Evolutionary conservation across 2,329 filamentous ascomycete species (phyloP).

Genomic region (Achaetomium macrosporum): DNA sequence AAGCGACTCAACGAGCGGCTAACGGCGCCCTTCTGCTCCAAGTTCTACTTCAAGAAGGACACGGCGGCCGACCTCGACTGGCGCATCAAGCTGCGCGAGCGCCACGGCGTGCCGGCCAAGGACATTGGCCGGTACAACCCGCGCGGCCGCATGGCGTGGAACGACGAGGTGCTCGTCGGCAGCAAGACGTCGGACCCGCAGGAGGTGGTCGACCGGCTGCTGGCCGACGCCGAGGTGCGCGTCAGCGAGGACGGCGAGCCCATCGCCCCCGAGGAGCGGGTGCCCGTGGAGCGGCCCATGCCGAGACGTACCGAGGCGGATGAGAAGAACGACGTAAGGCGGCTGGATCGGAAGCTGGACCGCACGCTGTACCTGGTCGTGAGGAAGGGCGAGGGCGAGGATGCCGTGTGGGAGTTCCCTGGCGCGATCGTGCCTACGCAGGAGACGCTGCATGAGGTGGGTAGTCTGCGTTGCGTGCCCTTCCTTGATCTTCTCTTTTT

Average conservation of each 20-base stretch:
- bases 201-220: constrained; percentile 59
- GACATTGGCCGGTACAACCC: constrained; percentile 74
- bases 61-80: constrained; percentile 82
- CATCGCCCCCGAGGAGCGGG: constrained; percentile 52
- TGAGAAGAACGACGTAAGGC: constrained; percentile 62
- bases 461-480: constrained; percentile 29
- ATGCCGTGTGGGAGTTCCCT: constrained; percentile 77
- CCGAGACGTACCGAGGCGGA: constrained; percentile 74
- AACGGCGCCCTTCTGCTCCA: constrained; percentile 76
- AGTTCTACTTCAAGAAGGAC: constrained; percentile 92
- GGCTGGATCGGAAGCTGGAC: constrained; percentile 73
- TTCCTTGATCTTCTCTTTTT: background rate
- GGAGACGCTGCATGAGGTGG: constrained; percentile 78
- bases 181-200: constrained; percentile 60
- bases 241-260: constrained; percentile 56
- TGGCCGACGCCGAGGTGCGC: constrained; percentile 67
- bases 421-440: constrained; percentile 59
- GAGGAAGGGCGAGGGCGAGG: constrained; percentile 46
- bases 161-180: constrained; percentile 80
- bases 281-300: constrained; percentile 64
- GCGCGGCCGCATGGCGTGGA: constrained; percentile 66
- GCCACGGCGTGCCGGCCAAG: constrained; percentile 65
- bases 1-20: constrained; percentile 92
- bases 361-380: constrained; percentile 85
- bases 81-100: constrained; percentile 76